These are phyloP conservation scores for Annulohypoxylon maeteangense DNA, from an alignment of 495 filamentous ascomycete genomes.

Conservation along the genomic window DNA sequence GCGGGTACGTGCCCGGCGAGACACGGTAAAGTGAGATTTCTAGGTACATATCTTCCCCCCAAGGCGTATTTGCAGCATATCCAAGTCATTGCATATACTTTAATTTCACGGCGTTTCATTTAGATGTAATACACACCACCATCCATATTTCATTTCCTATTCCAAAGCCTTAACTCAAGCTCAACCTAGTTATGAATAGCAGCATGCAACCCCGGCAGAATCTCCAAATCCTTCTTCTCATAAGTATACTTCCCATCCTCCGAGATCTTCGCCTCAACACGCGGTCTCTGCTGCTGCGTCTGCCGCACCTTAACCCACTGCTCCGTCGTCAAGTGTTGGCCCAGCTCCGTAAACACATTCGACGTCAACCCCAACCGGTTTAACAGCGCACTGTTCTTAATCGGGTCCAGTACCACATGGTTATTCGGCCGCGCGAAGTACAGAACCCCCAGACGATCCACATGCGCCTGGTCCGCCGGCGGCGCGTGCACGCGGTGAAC, in stretches of 20 bases:
- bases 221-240: slow-evolving; percentile 59
- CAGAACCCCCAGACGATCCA: slow-evolving; percentile 62
- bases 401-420: slow-evolving; percentile 59
- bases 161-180: too few species aligned
- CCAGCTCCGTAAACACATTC: slow-evolving; percentile 48
- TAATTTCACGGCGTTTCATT: too few species aligned
- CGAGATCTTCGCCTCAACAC: slow-evolving; percentile 54
- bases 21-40: too few species aligned
- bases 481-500: slow-evolving; percentile 63
- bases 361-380: slow-evolving; percentile 53
- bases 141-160: too few species aligned
- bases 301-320: slow-evolving; percentile 52
- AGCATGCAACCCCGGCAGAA: slow-evolving; percentile 59
- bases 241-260: slow-evolving; percentile 46
- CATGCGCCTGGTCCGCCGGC: slow-evolving; percentile 61
- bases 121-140: too few species aligned
- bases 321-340: slow-evolving; percentile 49
- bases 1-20: slow-evolving; percentile 30
- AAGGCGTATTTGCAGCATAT: not conserved
- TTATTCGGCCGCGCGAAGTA: slow-evolving; percentile 58
- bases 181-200: slow-evolving; percentile 55
- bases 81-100: not conserved
- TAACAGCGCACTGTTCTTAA: slow-evolving; percentile 56
- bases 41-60: not conserved
- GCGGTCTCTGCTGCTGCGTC: slow-evolving; percentile 56